Conservation (phyloP, 73 alveolate species). For the Paramecium caudatum region DNA sequence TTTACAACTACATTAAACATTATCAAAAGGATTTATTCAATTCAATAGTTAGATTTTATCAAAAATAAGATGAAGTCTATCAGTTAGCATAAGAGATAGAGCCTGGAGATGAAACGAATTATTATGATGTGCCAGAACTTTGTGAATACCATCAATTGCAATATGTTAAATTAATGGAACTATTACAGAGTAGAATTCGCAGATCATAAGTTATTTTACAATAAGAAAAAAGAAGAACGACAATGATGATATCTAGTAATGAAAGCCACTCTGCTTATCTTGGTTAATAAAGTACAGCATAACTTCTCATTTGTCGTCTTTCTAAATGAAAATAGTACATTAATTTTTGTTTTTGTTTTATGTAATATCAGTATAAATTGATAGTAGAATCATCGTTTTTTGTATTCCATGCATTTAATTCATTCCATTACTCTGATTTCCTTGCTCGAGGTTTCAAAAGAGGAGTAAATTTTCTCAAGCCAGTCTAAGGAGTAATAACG, state of each 20-base stretch:
- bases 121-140: background rate
- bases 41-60: background rate
- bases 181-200: background rate
- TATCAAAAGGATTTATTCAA: background rate
- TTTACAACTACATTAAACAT: background rate
- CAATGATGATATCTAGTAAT: background rate
- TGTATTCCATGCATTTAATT: conserved; percentile 39
- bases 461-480: background rate
- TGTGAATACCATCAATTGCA: background rate
- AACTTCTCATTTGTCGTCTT: too few species aligned
- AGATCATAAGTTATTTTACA: background rate
- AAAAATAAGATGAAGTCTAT: background rate
- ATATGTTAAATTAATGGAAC: background rate
- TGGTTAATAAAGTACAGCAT: too few species aligned
- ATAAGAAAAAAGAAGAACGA: conserved; percentile 20
- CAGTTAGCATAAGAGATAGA: background rate
- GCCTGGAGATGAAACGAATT: background rate
- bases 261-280: too few species aligned
- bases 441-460: background rate
- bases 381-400: conserved; percentile 35
- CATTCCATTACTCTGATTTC: conserved; percentile 28
- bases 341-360: too few species aligned
- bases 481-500: background rate
- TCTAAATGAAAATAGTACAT: too few species aligned
- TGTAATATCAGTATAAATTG: background rate